These are phyloP conservation scores for Lasiosphaeria hispida DNA, from an alignment of 495 filamentous ascomycete species.

Conservation along the genomic window DNA sequence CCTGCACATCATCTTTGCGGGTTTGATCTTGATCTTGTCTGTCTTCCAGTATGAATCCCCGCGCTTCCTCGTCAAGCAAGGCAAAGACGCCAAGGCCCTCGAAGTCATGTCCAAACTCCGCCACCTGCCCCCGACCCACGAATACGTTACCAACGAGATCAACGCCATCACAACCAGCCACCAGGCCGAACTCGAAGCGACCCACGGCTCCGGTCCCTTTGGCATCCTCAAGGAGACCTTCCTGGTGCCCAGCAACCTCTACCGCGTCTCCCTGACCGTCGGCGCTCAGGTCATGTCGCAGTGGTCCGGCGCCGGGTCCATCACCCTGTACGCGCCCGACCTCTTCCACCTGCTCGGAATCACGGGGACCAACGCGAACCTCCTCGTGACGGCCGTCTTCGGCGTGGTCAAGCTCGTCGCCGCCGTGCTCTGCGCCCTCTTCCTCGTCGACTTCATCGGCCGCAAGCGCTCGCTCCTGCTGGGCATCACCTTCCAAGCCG, in stretches of 20 bases:
- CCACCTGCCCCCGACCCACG: constrained; percentile 46
- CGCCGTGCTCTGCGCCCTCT: constrained; percentile 62
- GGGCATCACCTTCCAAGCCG: constrained; percentile 61
- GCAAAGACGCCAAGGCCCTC: constrained; percentile 45
- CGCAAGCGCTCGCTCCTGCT: constrained; percentile 65
- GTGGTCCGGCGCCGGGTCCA: constrained; percentile 68
- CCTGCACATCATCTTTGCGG: constrained; percentile 71
- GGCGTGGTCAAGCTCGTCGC: constrained; percentile 67
- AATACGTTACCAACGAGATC: constrained; percentile 51
- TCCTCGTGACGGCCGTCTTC: constrained; percentile 68
- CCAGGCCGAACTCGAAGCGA: constrained; percentile 56
- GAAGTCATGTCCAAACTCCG: constrained; percentile 50
- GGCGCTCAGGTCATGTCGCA: constrained; percentile 62
- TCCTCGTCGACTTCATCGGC: constrained; percentile 72
- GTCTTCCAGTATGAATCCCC: constrained; percentile 65
- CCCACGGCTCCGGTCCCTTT: constrained; percentile 51
- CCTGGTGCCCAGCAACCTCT: constrained; percentile 57
- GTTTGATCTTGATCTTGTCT: constrained; percentile 61
- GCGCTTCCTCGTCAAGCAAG: constrained; percentile 54
- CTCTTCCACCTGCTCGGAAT: constrained; percentile 65
- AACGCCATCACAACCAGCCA: constrained; percentile 47
- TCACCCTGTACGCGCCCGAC: constrained; percentile 65
- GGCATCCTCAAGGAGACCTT: constrained; percentile 61
- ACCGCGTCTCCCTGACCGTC: constrained; percentile 58
- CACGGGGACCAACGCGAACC: constrained; percentile 57